A percentile compares a stretch with the other conserved stretches of the same genome.
These are phyloP conservation scores for Rhizophagus clarus DNA, from an alignment of 192 early-diverging fungal genomes.

Conservation along the genomic window DNA sequence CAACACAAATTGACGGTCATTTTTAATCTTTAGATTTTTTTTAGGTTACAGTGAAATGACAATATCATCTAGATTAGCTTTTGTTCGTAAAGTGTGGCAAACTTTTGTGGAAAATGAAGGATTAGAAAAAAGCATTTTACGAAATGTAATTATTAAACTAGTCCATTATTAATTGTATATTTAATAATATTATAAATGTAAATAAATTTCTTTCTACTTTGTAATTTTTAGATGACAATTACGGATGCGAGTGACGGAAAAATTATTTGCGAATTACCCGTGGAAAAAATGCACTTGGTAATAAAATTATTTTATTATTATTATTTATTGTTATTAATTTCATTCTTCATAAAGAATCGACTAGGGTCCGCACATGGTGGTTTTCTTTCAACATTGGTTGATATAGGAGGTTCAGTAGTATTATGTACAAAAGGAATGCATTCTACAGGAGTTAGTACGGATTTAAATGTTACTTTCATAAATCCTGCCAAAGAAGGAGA, in stretches of 20 bases:
- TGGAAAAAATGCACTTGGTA: constrained; percentile 57
- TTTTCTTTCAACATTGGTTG: constrained; percentile 51
- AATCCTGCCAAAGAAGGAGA: constrained; percentile 51
- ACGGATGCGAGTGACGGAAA: constrained; percentile 37
- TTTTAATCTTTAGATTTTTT: too few relatives aligned
- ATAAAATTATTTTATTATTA: background rate
- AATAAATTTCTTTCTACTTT: background rate
- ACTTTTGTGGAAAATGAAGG: background rate
- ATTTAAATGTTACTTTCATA: constrained; percentile 58
- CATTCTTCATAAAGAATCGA: constrained; percentile 44
- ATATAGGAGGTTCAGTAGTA: constrained; percentile 58
- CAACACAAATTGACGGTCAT: background rate
- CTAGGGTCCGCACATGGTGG: constrained; percentile 53
- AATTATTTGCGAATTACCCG: constrained; percentile 44
- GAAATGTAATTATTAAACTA: background rate
- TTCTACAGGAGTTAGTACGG: constrained; percentile 58
- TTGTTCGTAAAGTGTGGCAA: constrained; percentile 9
- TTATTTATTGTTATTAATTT: background rate
- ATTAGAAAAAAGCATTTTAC: background rate
- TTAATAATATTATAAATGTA: too few relatives aligned
- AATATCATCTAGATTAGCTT: background rate
- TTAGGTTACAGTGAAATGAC: background rate
- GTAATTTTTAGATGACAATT: constrained; percentile 1
- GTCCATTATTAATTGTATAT: background rate
- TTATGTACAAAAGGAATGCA: constrained; percentile 51